Conservation (phyloP, 2,329 filamentous ascomycete species). For the Trichoderma endophyticum region DNA sequence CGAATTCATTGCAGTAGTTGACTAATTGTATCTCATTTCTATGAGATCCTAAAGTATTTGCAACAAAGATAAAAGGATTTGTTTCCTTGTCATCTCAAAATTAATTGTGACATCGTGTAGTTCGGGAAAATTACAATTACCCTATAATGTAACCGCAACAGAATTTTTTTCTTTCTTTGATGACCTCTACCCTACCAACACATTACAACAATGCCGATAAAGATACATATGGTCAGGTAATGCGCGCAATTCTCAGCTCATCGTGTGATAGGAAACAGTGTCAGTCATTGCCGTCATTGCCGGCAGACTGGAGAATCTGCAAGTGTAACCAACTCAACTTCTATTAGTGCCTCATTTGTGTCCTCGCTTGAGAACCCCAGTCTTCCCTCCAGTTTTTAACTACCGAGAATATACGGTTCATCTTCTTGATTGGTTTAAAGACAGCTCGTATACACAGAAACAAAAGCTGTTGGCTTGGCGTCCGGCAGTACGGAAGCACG, state of each 20-base stretch:
- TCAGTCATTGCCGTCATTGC: not conserved
- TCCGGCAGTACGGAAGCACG: not conserved
- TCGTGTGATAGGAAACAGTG: not conserved
- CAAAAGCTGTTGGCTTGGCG: not conserved
- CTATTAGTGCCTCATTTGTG: not conserved
- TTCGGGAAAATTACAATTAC: too few relatives aligned
- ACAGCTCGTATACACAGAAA: not conserved
- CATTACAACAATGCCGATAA: not conserved
- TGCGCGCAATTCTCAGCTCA: not conserved
- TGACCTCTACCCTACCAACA: not conserved
- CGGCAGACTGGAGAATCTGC: not conserved
- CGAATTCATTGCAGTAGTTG: too few relatives aligned
- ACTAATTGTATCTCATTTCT: too few relatives aligned
- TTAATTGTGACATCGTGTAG: too few relatives aligned
- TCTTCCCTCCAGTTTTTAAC: not conserved
- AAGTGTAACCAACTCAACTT: not conserved
- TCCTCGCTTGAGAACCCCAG: not conserved
- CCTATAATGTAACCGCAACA: too few relatives aligned
- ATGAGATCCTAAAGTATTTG: too few relatives aligned
- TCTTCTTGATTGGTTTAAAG: not conserved
- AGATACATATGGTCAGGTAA: not conserved
- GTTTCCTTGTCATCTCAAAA: too few relatives aligned
- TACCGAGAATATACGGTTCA: not conserved
- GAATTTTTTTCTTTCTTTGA: not conserved
- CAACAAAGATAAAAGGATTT: too few relatives aligned